Conservation (phyloP, 2,329 filamentous ascomycete genomes). For the Beauveria scarabaeidicola region DNA sequence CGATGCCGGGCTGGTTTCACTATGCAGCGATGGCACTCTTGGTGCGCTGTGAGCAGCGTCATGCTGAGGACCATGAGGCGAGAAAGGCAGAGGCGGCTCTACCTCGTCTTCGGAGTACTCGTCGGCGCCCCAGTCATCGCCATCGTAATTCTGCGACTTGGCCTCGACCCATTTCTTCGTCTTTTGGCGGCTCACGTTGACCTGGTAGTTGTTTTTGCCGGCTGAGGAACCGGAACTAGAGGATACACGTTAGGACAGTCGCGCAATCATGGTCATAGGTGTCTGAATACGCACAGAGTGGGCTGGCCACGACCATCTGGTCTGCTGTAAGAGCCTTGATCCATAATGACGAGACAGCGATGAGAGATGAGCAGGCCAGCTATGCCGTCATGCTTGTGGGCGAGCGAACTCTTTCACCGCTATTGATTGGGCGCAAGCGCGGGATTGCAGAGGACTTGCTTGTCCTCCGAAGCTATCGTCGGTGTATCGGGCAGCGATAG, state of each 20-base stretch:
- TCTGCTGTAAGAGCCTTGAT: conserved; percentile 11
- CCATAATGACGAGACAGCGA: background rate
- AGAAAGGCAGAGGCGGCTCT: conserved; percentile 22
- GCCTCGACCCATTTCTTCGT: conserved; percentile 95
- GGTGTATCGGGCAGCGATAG: background rate
- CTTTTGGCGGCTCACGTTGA: conserved; percentile 81
- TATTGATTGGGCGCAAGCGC: background rate
- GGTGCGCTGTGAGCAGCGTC: background rate
- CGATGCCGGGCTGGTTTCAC: conserved; percentile 17
- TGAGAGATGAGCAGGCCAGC: background rate
- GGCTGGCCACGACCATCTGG: conserved; percentile 10
- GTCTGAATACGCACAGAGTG: background rate
- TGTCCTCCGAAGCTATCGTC: background rate
- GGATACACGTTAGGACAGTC: background rate
- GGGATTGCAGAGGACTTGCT: background rate
- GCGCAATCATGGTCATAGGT: background rate
- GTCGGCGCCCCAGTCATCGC: conserved; percentile 83
- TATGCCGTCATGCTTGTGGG: conserved; percentile 1
- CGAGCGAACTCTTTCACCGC: background rate
- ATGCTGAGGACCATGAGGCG: background rate
- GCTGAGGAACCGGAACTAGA: background rate
- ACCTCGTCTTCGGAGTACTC: conserved; percentile 48
- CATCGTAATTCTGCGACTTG: conserved; percentile 77
- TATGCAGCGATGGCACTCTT: conserved; percentile 16
- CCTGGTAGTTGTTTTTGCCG: conserved; percentile 49